A percentile compares a stretch with the other conserved stretches of the same genome.
These are phyloP conservation scores for Neoboletus magnificus DNA, from an alignment of 768 basidiomycete genomes.

Conservation along the genomic window DNA sequence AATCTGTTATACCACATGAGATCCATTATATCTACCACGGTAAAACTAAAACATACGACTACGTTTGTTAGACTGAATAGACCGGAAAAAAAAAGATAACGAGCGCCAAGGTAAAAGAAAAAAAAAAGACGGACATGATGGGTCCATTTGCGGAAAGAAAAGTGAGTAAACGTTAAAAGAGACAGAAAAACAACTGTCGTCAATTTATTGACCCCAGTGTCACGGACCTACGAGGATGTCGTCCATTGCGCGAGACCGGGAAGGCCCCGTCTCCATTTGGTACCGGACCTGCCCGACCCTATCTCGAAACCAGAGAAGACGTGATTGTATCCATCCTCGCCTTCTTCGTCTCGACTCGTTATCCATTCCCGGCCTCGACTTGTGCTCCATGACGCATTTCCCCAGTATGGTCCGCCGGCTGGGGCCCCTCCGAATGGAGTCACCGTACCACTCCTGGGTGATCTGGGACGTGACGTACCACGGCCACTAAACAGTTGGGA, in stretches of 20 bases:
- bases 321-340: constrained; percentile 26
- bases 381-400: constrained; percentile 20
- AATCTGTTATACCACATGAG: background rate
- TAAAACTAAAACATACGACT: constrained; percentile 21
- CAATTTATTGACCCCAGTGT: background rate
- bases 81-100: background rate
- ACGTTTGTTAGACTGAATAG: constrained; percentile 6
- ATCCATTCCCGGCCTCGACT: constrained; percentile 25
- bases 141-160: constrained; percentile 6
- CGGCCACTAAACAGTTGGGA: constrained; percentile 10
- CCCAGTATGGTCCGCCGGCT: constrained; percentile 12
- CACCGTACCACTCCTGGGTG: constrained; percentile 16
- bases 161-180: background rate
- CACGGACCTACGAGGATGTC: constrained; percentile 19
- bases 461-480: constrained; percentile 9
- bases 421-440: constrained; percentile 16
- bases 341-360: constrained; percentile 26
- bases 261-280: constrained; percentile 32
- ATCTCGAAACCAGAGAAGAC: constrained; percentile 21
- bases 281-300: constrained; percentile 13
- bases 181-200: background rate
- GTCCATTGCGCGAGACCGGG: constrained; percentile 34
- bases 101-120: constrained; percentile 6
- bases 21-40: constrained; percentile 23
- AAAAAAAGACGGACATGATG: constrained; percentile 5